Evolutionary conservation across 2,329 filamentous ascomycete genomes (phyloP).

Genomic region (Rhynchosporium secalis): DNA sequence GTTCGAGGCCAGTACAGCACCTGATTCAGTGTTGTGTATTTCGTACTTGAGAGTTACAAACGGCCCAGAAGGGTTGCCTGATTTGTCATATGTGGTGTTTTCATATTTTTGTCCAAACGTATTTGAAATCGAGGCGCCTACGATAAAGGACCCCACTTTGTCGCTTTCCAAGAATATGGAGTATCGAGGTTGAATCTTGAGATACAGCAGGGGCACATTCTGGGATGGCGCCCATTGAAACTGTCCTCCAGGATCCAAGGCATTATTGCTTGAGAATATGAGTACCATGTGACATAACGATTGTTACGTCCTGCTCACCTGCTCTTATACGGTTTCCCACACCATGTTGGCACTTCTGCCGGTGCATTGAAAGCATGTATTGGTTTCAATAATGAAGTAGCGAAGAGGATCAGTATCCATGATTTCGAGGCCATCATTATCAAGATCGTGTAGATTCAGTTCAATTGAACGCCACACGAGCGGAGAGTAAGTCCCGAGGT

Average conservation of each 20-base stretch:
- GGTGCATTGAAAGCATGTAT: conserved; percentile 30
- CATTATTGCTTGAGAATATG: conserved; percentile 42
- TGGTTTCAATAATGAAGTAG: conserved; percentile 1
- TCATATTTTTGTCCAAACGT: conserved; percentile 41
- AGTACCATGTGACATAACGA: background rate
- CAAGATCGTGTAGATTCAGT: background rate
- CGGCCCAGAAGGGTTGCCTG: conserved; percentile 20
- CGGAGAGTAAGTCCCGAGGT: background rate
- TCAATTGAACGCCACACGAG: background rate
- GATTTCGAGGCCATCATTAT: conserved; percentile 17
- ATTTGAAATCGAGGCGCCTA: conserved; percentile 46
- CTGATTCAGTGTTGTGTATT: conserved; percentile 37
- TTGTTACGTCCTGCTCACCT: conserved; percentile 36
- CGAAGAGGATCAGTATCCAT: conserved; percentile 4
- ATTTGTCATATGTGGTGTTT: conserved; percentile 29
- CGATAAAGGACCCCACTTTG: conserved; percentile 42
- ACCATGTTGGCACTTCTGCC: conserved; percentile 34
- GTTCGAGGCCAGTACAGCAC: conserved; percentile 33
- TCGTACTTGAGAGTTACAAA: conserved; percentile 32
- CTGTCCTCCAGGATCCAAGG: conserved; percentile 50
- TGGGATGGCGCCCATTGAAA: conserved; percentile 45
- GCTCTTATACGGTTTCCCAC: conserved; percentile 49
- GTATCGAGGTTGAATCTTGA: conserved; percentile 49
- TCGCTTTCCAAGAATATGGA: conserved; percentile 49
- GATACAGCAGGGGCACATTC: conserved; percentile 43